phyloP scores from a whole-genome alignment of 257 asterid genomes.

The Nicotiana otophora region DNA sequence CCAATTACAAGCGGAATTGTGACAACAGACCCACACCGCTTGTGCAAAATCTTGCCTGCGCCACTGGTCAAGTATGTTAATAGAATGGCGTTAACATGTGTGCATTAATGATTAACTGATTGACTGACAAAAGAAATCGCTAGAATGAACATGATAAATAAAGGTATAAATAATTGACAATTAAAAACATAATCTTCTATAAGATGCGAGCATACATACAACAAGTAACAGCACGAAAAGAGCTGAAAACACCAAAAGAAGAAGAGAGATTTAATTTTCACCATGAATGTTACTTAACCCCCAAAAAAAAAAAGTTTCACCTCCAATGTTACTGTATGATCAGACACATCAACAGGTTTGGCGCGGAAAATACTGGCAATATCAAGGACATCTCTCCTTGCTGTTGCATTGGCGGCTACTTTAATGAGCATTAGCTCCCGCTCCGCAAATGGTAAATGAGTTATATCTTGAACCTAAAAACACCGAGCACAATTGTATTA shows the following conservation, averaged over 20 bases:
- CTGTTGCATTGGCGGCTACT: conserved; percentile 74
- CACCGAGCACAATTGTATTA: conserved; percentile 9
- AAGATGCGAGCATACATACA: background rate
- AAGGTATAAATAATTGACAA: background rate
- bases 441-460: conserved; percentile 84
- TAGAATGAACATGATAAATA: background rate
- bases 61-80: background rate
- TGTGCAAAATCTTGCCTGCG: background rate
- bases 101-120: background rate
- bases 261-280: background rate
- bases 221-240: background rate
- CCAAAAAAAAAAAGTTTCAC: conserved; percentile 21
- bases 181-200: background rate
- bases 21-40: background rate
- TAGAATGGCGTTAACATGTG: background rate
- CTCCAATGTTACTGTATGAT: conserved; percentile 83
- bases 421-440: conserved; percentile 85
- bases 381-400: conserved; percentile 86
- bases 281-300: conserved; percentile 53
- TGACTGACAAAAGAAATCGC: background rate
- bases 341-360: conserved; percentile 89
- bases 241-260: background rate
- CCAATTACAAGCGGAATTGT: background rate
- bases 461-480: conserved; percentile 65
- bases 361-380: conserved; percentile 85